Evolutionary conservation across 352 stramenopile genomes (phyloP), one percentile per base, ranked within the genome.

Genomic region (Phytopythium ostracodes): DNA sequence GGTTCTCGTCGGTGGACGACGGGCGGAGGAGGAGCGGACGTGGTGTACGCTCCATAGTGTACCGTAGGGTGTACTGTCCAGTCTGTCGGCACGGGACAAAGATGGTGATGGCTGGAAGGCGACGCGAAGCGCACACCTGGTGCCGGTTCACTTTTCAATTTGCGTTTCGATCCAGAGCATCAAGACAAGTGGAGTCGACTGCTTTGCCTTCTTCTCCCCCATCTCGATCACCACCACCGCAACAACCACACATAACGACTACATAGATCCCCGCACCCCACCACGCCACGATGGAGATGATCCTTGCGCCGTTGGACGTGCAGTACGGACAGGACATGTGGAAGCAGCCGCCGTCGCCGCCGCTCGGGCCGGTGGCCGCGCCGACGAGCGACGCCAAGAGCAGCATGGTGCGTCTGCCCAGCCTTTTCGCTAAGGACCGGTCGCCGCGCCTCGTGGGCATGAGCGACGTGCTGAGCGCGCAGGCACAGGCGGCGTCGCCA

Each of bases 361-460:
- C 64, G 7, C 35, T 66, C 20, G 50, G 52, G 24, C 36, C 67
- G 1, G 18, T 35, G 33, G 53, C 44, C n/a, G n/a, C 47, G n/a
- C 29, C 56, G 17, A 43, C 65, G 10, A 47, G 56, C 27, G 40
- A 68, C n/a, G 63, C 59, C 51, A 73, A 73, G 57, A 71, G 57
- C 63, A 65, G 61, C 9, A 59, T 83, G 51, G 69, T 77, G 59
- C 78, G 76, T 6, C 69, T 90, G 18, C 78, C 76, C 24, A 87
- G 76, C 36, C 69, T 88, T 20, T 84, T 88, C 63, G 66, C 67
- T 43, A 71, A 76, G 62, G 71, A 79, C 29, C 66, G 75, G 54
- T 88, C 77, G 52, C 77, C 77, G 11, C 80, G 80, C 29, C 62
- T 75, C n/a, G 72, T 85, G 17, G 75, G 76, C 43, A 90, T 90